Conservation (phyloP, 108 stramenopile species). For the Cyclotella sp. region DNA sequence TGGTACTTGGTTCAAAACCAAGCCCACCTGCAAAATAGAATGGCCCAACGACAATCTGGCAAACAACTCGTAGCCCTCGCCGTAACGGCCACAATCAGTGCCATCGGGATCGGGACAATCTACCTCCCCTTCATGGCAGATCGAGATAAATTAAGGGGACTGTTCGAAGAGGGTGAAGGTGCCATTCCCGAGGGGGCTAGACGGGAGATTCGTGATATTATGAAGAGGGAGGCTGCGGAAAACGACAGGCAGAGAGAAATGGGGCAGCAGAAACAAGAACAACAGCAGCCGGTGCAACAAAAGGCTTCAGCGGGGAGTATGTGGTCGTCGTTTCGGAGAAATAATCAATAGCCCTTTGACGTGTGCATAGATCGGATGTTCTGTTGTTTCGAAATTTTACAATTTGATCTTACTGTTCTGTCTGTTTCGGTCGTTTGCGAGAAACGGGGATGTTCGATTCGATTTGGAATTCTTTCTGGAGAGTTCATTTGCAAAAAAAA, state of each 20-base stretch:
- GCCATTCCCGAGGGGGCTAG: constrained; percentile 51
- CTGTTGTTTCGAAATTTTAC: too few relatives aligned
- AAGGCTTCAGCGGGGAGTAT: constrained; percentile 47
- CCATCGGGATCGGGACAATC: constrained; percentile 47
- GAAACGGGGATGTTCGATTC: too few relatives aligned
- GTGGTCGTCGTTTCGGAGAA: constrained; percentile 53
- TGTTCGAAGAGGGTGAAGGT: constrained; percentile 54
- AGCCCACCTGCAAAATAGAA: too few relatives aligned
- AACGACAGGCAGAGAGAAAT: constrained; percentile 4
- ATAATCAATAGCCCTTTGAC: neutral
- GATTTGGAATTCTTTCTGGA: too few relatives aligned
- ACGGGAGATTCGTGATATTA: constrained; percentile 43
- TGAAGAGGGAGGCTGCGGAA: constrained; percentile 38
- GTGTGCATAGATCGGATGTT: too few relatives aligned
- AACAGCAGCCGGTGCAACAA: constrained; percentile 20
- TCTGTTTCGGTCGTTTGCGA: too few relatives aligned
- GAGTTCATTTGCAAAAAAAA: too few relatives aligned
- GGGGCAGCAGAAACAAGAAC: constrained; percentile 17
- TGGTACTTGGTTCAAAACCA: too few relatives aligned
- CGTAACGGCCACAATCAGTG: constrained; percentile 36
- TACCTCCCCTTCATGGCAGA: constrained; percentile 58
- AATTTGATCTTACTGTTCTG: too few relatives aligned
- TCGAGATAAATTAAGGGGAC: constrained; percentile 55
- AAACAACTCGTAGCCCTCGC: constrained; percentile 56
- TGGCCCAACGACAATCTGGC: constrained; percentile 54